phyloP scores from a whole-genome alignment of 2,329 filamentous ascomycete genomes.

The Coniochaeta sp. region DNA sequence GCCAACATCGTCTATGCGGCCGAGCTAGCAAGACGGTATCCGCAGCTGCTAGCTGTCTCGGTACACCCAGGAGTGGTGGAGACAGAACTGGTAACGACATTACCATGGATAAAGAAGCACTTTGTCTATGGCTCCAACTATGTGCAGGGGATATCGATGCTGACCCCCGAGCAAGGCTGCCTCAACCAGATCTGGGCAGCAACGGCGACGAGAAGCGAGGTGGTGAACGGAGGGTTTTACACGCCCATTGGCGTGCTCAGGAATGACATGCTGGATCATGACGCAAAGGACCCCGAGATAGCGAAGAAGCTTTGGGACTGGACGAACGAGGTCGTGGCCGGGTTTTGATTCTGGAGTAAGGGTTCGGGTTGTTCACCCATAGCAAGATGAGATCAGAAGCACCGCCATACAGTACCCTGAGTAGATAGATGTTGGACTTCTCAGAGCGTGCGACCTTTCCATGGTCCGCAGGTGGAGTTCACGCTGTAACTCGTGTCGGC shows the following conservation, averaged over 20 bases:
- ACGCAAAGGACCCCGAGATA: not conserved
- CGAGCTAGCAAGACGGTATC: slow-evolving; percentile 20
- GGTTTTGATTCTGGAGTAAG: not conserved
- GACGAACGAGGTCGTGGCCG: not conserved
- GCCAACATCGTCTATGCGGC: slow-evolving; percentile 32
- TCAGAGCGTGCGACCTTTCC: no score
- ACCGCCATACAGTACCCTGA: no score
- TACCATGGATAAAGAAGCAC: slow-evolving; percentile 30
- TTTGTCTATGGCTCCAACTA: slow-evolving; percentile 24
- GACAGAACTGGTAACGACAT: slow-evolving; percentile 14
- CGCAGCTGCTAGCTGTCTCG: slow-evolving; percentile 27
- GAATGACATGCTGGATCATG: not conserved
- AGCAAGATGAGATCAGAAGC: no score
- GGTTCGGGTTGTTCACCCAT: not conserved
- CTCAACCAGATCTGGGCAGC: not conserved
- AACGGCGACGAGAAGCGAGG: not conserved
- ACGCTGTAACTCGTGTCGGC: not conserved
- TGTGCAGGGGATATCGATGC: not conserved
- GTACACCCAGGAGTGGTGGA: slow-evolving; percentile 33
- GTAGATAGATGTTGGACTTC: no score
- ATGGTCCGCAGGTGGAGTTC: no score
- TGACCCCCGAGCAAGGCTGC: slow-evolving; percentile 19
- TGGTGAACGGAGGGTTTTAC: not conserved
- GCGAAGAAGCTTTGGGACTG: slow-evolving; percentile 1
- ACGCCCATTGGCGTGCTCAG: not conserved